Evolutionary conservation across 23 red algal genomes (phyloP), one percentile per base, ranked within the genome.

Genomic region (Gracilaria vermiculophylla): DNA sequence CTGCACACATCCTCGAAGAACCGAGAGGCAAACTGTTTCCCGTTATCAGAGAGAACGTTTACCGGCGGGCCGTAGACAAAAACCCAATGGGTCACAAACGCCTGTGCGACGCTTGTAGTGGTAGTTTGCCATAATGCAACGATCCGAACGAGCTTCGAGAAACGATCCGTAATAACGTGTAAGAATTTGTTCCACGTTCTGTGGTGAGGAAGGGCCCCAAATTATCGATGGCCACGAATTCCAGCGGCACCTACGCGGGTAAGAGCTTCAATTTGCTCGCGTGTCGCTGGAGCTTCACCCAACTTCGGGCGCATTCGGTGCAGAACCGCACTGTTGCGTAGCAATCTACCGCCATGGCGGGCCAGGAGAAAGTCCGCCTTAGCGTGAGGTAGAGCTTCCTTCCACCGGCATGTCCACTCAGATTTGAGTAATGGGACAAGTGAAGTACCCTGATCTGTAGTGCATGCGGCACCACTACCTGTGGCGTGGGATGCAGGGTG

Each of bases 331-430:
- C 77, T 23, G 77, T 81, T 31, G 77, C 54, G 53, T 81, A 81
- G 40, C 47, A 81, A 25, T 81, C 77, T 11, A 81, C 54, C 25
- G 77, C 77, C 56, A 81, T 60, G n/a, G 77, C 49, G 20, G 51
- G 6, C 77, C 77, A 81, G 27, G 12, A 81, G 39, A 81, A 62
- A 28, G 19, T 21, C 14, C 51, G 0, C 9, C 75, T 13, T 2
- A 81, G 31, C 10, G 16, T 54, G 17, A 43, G 32, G 42, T 79
- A 0, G 12, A 56, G 51, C 8, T 56, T 51, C 31, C 50, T 13
- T 53, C 56, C 53, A 15, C 77, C 56, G 28, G 50, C 25, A 35
- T 60, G 77, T 20, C 27, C 77, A 13, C n/a, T 19, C 27, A 81
- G 55, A 7, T 64, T 81, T 14, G 77, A 23, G 31, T 16, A 81